A percentile compares a stretch with the other conserved stretches of the same genome.
phyloP scores from a whole-genome alignment of 306 rosid genomes.

The Canavalia gladiata region DNA sequence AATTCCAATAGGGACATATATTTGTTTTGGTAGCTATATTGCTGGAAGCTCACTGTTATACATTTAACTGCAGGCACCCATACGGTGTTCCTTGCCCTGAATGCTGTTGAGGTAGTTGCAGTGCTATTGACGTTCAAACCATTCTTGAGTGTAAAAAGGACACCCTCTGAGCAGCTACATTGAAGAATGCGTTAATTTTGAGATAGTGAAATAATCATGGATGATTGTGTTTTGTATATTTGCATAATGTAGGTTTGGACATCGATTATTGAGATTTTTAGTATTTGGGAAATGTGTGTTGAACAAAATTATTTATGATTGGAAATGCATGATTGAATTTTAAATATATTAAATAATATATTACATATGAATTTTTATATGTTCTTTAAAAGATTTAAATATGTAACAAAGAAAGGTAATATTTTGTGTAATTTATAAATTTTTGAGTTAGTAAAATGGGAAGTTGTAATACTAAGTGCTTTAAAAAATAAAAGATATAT shows the following conservation, averaged over 20 bases:
- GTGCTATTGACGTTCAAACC: constrained; percentile 46
- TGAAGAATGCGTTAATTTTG: neutral
- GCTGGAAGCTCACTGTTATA: neutral
- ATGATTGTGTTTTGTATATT: neutral
- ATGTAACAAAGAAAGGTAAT: too few species aligned
- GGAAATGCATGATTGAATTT: neutral
- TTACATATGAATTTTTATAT: too few species aligned
- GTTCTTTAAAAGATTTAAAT: neutral
- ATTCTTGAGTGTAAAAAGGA: constrained; percentile 33
- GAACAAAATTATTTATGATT: neutral
- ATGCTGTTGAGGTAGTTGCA: constrained; percentile 46
- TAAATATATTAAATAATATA: too few species aligned
- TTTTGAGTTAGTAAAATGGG: too few species aligned
- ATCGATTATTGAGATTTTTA: neutral
- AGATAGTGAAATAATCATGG: neutral
- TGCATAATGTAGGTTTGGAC: neutral
- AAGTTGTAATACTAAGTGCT: too few species aligned
- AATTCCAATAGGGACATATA: neutral
- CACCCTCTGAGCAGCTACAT: neutral
- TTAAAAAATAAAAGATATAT: too few species aligned
- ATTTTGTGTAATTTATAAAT: too few species aligned
- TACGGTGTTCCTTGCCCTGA: constrained; percentile 41
- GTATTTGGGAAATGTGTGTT: neutral
- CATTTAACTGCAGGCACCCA: constrained; percentile 43
- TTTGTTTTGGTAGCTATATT: neutral